These are phyloP conservation scores for Aureobasidium sp. DNA, from an alignment of 2,329 filamentous ascomycete species.

Conservation along the genomic window DNA sequence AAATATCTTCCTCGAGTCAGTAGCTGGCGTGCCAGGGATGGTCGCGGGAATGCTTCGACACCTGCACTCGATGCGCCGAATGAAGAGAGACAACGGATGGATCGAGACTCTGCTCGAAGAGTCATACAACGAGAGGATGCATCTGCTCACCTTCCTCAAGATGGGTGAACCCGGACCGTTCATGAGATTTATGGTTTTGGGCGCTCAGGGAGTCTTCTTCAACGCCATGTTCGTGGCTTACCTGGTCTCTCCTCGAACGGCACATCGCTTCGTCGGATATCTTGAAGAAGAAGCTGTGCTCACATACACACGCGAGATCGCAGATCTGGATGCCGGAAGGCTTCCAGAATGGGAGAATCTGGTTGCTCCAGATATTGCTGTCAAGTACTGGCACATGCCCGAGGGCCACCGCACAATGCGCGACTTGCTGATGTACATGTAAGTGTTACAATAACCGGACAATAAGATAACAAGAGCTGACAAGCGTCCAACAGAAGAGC, in stretches of 20 bases:
- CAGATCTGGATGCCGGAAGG: constrained; percentile 76
- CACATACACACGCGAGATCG: constrained; percentile 84
- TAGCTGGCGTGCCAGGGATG: constrained; percentile 95
- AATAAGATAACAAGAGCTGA: background rate
- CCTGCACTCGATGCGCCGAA: constrained; percentile 69
- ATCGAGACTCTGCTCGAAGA: constrained; percentile 46
- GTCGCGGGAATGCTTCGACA: constrained; percentile 92
- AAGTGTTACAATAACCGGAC: constrained; percentile 19
- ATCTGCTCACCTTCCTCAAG: constrained; percentile 85
- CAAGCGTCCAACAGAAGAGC: constrained; percentile 40
- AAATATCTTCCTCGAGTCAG: constrained; percentile 88
- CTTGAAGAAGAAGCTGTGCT: constrained; percentile 95
- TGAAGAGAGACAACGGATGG: constrained; percentile 90
- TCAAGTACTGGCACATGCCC: constrained; percentile 92
- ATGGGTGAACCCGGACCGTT: constrained; percentile 75
- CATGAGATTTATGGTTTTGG: constrained; percentile 87
- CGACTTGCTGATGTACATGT: constrained; percentile 77
- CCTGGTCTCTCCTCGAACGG: constrained; percentile 75
- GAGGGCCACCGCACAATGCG: constrained; percentile 73
- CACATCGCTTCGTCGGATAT: constrained; percentile 93
- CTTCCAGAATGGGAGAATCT: constrained; percentile 76
- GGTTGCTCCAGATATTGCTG: constrained; percentile 75
- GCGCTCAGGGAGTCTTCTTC: constrained; percentile 93
- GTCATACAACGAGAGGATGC: constrained; percentile 34
- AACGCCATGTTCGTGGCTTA: constrained; percentile 88